Evolutionary conservation across 192 early-diverging fungal species (phyloP).

Genomic region (Cetraspora pellucida): DNA sequence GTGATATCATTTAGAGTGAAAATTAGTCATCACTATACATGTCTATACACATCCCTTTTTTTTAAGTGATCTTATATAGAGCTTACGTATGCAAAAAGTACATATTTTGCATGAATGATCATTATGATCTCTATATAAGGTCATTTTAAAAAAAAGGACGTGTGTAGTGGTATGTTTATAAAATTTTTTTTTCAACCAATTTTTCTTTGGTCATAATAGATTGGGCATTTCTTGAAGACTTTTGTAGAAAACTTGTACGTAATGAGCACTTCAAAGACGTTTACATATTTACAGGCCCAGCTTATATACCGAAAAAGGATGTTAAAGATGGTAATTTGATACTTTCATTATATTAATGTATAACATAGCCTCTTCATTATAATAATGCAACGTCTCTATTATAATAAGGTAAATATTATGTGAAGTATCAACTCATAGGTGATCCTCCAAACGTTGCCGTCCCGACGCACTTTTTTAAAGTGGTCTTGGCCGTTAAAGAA

Average conservation of each 20-base stretch:
- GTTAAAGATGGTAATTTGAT: slow-evolving; percentile 38
- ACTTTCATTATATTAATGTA: too few relatives aligned
- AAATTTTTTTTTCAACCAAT: neutral
- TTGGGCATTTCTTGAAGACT: slow-evolving; percentile 87
- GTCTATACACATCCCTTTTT: too few relatives aligned
- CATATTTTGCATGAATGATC: too few relatives aligned
- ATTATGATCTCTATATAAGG: too few relatives aligned
- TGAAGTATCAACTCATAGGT: slow-evolving; percentile 89
- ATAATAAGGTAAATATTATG: slow-evolving; percentile 62
- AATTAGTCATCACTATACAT: too few relatives aligned
- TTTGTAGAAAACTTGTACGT: slow-evolving; percentile 70
- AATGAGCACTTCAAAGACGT: slow-evolving; percentile 71
- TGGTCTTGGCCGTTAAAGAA: slow-evolving; percentile 69
- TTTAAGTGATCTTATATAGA: too few relatives aligned
- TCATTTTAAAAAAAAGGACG: neutral
- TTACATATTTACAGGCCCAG: slow-evolving; percentile 84
- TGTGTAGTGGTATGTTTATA: neutral
- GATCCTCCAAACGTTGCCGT: slow-evolving; percentile 84
- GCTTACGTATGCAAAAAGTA: too few relatives aligned
- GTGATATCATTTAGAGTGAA: neutral
- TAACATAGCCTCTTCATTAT: too few relatives aligned
- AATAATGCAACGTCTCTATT: too few relatives aligned
- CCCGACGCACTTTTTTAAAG: slow-evolving; percentile 94
- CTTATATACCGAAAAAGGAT: slow-evolving; percentile 80
- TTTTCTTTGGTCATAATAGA: slow-evolving; percentile 47